Percentiles rank a stretch among this genome's conserved stretches.
Conservation (phyloP, 352 stramenopile genomes). For the Phytophthora fragariaefolia region DNA sequence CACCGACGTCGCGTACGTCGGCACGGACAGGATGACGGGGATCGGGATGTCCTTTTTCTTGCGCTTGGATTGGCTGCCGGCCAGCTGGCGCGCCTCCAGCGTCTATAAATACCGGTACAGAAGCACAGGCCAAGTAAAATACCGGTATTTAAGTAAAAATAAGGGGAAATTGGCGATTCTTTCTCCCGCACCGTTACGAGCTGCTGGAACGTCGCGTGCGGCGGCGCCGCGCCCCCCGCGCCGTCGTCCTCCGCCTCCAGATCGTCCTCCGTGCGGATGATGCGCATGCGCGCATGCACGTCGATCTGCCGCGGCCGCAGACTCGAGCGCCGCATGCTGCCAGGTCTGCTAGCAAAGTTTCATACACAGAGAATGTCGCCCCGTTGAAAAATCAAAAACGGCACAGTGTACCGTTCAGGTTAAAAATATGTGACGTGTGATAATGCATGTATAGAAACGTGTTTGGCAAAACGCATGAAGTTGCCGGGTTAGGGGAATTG, state of each 20-base stretch:
- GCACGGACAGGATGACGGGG: slow-evolving; percentile 74
- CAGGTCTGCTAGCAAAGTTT: slow-evolving; percentile 7
- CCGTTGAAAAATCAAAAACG: slow-evolving; percentile 2
- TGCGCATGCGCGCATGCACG: slow-evolving; percentile 84
- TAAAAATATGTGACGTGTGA: not conserved
- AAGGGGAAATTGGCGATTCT: not conserved
- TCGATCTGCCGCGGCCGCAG: slow-evolving; percentile 89
- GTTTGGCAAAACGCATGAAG: no score
- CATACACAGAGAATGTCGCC: slow-evolving; percentile 10
- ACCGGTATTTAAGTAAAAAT: slow-evolving; percentile 10
- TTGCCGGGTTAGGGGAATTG: not conserved
- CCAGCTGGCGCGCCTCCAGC: slow-evolving; percentile 64
- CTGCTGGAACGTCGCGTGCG: slow-evolving; percentile 72
- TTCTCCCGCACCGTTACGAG: slow-evolving; percentile 69
- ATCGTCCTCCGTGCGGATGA: slow-evolving; percentile 85
- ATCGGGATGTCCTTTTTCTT: slow-evolving; percentile 92
- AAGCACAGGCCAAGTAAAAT: no score
- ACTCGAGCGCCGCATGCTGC: slow-evolving; percentile 79
- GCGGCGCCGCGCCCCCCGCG: slow-evolving; percentile 32
- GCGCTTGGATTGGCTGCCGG: slow-evolving; percentile 44
- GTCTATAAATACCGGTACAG: slow-evolving; percentile 41
- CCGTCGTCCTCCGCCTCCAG: slow-evolving; percentile 75
- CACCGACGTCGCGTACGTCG: slow-evolving; percentile 74
- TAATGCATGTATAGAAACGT: no score
- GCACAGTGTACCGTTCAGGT: slow-evolving; percentile 10